Base-by-base conservation (phyloP, 345 rosid genomes). In the Excoecaria cochinchinensis region DNA sequence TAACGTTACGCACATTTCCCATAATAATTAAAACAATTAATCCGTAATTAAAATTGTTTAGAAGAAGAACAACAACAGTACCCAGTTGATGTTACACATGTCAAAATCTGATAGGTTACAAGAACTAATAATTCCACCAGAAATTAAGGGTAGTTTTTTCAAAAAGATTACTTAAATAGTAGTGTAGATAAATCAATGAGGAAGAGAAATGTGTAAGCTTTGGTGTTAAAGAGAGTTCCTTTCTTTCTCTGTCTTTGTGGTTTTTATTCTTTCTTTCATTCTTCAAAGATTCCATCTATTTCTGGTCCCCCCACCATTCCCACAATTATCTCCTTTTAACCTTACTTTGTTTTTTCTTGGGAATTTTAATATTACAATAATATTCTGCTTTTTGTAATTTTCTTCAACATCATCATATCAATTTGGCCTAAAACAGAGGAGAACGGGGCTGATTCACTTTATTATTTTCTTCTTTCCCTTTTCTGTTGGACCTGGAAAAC, bases 231-330 rank as follows among this genome's bases (percentile, higher is more conserved):
- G 6, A 42, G 31, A 11, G 36, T 8, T 15, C 40, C n/a, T 47
- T 1, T 47, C n/a, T 67, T 1, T 67, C 16, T 69, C 3, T 47
- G 17, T 53, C 51, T 46, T 1, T 59, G 39, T 71, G 31, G 31
- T 31, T 59, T 21, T 22, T 52, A 40, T 59, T 76, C 76, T 31
- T 47, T 75, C 68, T 69, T 46, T 38, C 16, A 52, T 67, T 73
- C 71, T 77, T 78, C 78, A 74, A 83, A 85, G 87, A 89, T 86
- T 87, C 86, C 77, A 76, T 81, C 70, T 72, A 55, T 78, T 80
- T 69, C 78, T 53, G 39, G 70, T 71, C 77, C 82, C 69, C 69
- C 69, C 70, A 72, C 81, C 82, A 42, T 58, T 58, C 31, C 71
- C 56, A 77, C 77, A 73, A 79, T 75, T 77, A 70, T 70, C 76